Percentiles rank a stretch among this genome's conserved stretches.
Conservation (phyloP, 2,329 filamentous ascomycete species). For the Venturia oleaginea region DNA sequence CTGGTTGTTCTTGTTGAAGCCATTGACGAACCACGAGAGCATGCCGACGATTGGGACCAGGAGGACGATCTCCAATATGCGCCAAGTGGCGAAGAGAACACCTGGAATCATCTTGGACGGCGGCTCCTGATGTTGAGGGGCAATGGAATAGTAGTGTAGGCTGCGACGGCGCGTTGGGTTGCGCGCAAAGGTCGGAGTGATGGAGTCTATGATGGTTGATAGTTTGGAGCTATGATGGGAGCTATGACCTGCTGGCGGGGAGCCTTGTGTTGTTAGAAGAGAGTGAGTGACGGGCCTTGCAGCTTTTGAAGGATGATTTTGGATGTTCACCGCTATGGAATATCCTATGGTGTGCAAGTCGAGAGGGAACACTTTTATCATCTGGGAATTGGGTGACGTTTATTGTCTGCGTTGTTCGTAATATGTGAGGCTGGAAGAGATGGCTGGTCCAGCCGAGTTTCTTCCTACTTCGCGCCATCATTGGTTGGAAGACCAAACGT, state of each 20-base stretch:
- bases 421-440: not conserved
- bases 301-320: not conserved
- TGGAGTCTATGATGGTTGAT: not conserved
- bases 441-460: not conserved
- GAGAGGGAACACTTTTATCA: not conserved
- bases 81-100: constrained; percentile 53
- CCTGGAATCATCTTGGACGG: constrained; percentile 35
- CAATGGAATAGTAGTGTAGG: not conserved
- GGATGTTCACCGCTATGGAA: not conserved
- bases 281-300: constrained; percentile 1
- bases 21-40: constrained; percentile 54
- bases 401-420: not conserved
- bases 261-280: not conserved
- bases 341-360: not conserved
- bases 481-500: not conserved
- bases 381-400: not conserved
- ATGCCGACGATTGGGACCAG: constrained; percentile 56
- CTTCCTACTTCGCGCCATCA: not conserved
- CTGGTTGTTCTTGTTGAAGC: constrained; percentile 46
- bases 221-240: not conserved
- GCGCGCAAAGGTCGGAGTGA: not conserved
- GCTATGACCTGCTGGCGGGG: not conserved
- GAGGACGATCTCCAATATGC: constrained; percentile 51
- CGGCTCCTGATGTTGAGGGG: not conserved
- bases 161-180: not conserved